Evolutionary conservation across 2,329 filamentous ascomycete genomes (phyloP).

Genomic region (Stenocarpella maydis): DNA sequence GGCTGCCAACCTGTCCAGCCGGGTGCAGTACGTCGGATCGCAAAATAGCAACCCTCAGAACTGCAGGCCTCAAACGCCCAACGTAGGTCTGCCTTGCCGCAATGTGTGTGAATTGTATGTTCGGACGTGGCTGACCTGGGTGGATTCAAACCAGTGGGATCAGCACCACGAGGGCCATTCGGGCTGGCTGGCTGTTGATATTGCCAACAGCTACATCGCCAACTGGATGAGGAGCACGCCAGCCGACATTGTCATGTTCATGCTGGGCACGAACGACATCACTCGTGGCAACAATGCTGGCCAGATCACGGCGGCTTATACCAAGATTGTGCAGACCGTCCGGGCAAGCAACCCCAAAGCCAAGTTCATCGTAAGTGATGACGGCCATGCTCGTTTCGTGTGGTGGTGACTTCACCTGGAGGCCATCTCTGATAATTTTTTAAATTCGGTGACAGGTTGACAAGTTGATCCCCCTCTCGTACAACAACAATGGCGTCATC

Average conservation of each 20-base stretch:
- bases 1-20: conserved; percentile 44
- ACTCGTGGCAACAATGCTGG: conserved; percentile 41
- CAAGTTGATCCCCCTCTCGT: conserved; percentile 49
- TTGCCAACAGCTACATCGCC: conserved; percentile 51
- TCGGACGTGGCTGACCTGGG: not conserved
- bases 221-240: conserved; percentile 48
- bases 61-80: conserved; percentile 45
- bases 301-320: conserved; percentile 50
- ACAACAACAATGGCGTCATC: conserved; percentile 40
- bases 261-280: conserved; percentile 57
- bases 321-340: conserved; percentile 49
- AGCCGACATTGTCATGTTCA: conserved; percentile 54
- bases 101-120: no score
- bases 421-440: not conserved
- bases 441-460: conserved; percentile 44
- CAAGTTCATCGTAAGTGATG: conserved; percentile 49
- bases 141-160: conserved; percentile 42
- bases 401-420: not conserved
- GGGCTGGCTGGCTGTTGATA: conserved; percentile 53
- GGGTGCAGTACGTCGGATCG: conserved; percentile 53
- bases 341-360: conserved; percentile 47
- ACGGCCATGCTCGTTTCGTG: not conserved
- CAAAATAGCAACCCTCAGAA: conserved; percentile 48
- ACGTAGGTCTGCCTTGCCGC: conserved; percentile 21
- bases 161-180: conserved; percentile 54